These are phyloP conservation scores for Nakazawaea ambrosiae DNA, from an alignment of 805 yeast species.

Conservation along the genomic window DNA sequence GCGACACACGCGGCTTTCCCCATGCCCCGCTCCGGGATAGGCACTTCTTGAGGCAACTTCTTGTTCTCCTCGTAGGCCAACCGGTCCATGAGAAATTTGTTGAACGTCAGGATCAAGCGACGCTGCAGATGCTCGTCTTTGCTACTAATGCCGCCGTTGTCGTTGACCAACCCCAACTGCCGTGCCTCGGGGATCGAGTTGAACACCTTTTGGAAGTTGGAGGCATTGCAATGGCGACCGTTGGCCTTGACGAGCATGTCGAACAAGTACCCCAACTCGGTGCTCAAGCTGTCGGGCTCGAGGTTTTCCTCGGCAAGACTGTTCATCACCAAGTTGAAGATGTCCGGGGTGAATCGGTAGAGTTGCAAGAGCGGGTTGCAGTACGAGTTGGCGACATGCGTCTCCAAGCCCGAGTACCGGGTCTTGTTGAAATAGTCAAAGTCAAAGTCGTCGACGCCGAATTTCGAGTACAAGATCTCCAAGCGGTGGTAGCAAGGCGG, in stretches of 20 bases:
- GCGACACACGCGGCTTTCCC: slow-evolving; percentile 33
- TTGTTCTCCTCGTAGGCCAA: slow-evolving; percentile 42
- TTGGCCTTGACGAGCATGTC: slow-evolving; percentile 86
- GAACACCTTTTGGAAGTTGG: slow-evolving; percentile 63
- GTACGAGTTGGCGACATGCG: slow-evolving; percentile 72
- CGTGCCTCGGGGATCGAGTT: slow-evolving; percentile 42
- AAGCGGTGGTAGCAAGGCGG: slow-evolving; percentile 75
- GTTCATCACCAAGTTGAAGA: slow-evolving; percentile 58
- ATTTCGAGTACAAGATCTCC: slow-evolving; percentile 75
- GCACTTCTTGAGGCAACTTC: slow-evolving; percentile 16
- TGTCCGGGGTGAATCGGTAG: slow-evolving; percentile 66
- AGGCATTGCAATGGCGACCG: slow-evolving; percentile 73
- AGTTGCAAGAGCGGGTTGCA: slow-evolving; percentile 76
- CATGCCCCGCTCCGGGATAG: slow-evolving; percentile 11
- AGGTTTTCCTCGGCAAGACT: slow-evolving; percentile 50
- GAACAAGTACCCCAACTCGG: slow-evolving; percentile 81
- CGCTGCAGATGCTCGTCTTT: slow-evolving; percentile 38
- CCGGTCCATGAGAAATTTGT: slow-evolving; percentile 48
- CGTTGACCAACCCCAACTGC: slow-evolving; percentile 44
- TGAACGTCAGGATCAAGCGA: slow-evolving; percentile 43
- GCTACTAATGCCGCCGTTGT: slow-evolving; percentile 30
- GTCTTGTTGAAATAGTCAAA: slow-evolving; percentile 79
- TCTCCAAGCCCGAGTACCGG: slow-evolving; percentile 75
- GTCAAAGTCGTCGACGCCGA: slow-evolving; percentile 93
- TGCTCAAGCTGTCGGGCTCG: slow-evolving; percentile 43